These are phyloP conservation scores for Neopestalotiopsis sp. DNA, from an alignment of 2,329 filamentous ascomycete genomes.

Conservation along the genomic window DNA sequence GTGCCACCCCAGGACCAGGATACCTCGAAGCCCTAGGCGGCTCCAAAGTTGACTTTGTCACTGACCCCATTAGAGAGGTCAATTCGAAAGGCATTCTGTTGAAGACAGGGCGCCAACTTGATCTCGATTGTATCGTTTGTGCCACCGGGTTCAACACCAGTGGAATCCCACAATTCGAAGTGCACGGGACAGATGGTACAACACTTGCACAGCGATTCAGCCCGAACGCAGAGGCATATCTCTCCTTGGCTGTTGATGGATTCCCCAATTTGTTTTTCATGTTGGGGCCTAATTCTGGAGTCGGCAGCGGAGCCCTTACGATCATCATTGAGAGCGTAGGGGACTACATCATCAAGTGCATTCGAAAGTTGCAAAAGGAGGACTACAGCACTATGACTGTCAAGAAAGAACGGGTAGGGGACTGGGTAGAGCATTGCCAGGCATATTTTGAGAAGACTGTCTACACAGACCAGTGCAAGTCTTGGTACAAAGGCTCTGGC, in stretches of 20 bases:
- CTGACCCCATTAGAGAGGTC: conserved; percentile 38
- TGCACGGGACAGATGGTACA: conserved; percentile 43
- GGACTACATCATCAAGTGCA: conserved; percentile 52
- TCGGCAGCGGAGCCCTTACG: conserved; percentile 54
- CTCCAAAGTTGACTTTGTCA: conserved; percentile 47
- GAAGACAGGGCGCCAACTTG: conserved; percentile 32
- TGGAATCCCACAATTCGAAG: conserved; percentile 45
- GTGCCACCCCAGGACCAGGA: conserved; percentile 50
- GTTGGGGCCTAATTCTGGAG: conserved; percentile 53
- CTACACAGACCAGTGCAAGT: conserved; percentile 54
- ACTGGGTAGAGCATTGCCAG: conserved; percentile 52
- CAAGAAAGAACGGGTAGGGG: conserved; percentile 48
- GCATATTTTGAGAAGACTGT: conserved; percentile 55
- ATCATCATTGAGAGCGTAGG: conserved; percentile 53
- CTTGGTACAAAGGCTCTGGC: conserved; percentile 58
- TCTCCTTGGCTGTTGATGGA: conserved; percentile 49
- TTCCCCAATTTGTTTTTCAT: conserved; percentile 58
- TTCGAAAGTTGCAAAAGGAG: conserved; percentile 54
- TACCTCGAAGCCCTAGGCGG: conserved; percentile 51
- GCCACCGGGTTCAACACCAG: conserved; percentile 53
- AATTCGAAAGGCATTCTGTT: conserved; percentile 43
- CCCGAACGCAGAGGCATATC: conserved; percentile 46
- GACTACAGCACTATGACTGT: conserved; percentile 51
- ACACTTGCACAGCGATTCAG: conserved; percentile 46
- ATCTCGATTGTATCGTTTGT: conserved; percentile 52